phyloP scores from a whole-genome alignment of 352 stramenopile genomes.

The Globisporangium orthogonon region DNA sequence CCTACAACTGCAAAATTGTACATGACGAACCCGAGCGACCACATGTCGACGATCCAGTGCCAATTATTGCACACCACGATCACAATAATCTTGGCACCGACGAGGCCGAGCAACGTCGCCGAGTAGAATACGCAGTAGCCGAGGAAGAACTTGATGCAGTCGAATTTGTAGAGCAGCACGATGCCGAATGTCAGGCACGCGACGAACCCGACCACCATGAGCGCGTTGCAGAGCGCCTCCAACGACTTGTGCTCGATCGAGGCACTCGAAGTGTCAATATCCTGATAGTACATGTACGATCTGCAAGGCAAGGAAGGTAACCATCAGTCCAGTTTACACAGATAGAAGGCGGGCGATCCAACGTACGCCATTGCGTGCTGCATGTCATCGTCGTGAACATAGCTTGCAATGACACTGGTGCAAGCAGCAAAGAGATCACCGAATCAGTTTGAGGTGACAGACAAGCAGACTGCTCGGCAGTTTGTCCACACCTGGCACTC shows the following conservation, averaged over 20 bases:
- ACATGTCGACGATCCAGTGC: constrained; percentile 42
- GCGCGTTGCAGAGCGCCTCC: constrained; percentile 65
- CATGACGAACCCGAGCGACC: constrained; percentile 66
- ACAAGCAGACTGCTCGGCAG: neutral
- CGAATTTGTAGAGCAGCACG: constrained; percentile 81
- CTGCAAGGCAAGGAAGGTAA: constrained; percentile 13
- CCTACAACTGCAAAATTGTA: constrained; percentile 87
- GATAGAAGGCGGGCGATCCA: neutral
- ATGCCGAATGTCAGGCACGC: constrained; percentile 69
- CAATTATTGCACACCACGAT: constrained; percentile 45
- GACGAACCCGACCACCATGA: constrained; percentile 79
- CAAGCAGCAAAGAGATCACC: neutral
- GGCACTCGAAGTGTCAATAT: constrained; percentile 41
- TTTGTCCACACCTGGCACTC: constrained; percentile 32
- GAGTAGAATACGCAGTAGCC: constrained; percentile 80
- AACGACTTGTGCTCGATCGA: constrained; percentile 40
- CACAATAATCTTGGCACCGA: constrained; percentile 64
- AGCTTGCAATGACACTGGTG: constrained; percentile 41
- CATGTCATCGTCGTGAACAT: constrained; percentile 38
- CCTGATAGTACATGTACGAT: constrained; percentile 77
- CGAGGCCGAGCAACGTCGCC: constrained; percentile 55
- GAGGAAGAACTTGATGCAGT: constrained; percentile 69
- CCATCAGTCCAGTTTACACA: neutral
- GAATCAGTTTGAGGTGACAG: neutral
- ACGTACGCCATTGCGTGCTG: constrained; percentile 52